These are phyloP conservation scores for Saksenaea vasiformis DNA, from an alignment of 371 early-diverging fungal species.

Conservation along the genomic window DNA sequence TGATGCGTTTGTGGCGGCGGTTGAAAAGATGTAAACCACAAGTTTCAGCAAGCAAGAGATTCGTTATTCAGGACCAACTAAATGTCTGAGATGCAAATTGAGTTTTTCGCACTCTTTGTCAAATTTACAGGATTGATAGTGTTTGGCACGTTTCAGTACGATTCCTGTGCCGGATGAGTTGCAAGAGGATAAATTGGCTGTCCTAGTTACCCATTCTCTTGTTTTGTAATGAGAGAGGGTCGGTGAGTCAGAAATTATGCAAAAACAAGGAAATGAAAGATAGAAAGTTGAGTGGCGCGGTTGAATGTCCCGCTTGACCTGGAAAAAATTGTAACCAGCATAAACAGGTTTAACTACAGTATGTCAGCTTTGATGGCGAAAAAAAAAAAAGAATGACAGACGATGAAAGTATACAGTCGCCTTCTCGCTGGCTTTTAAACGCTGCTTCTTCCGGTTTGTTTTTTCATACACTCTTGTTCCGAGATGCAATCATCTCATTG, in stretches of 20 bases:
- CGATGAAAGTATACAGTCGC: too few relatives aligned
- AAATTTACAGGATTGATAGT: slow-evolving; percentile 3
- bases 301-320: too few relatives aligned
- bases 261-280: not conserved
- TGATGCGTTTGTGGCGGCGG: too few relatives aligned
- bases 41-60: not conserved
- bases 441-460: not conserved
- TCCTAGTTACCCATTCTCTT: not conserved
- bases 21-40: not conserved
- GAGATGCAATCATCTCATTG: not conserved
- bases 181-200: slow-evolving; percentile 1
- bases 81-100: not conserved
- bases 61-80: not conserved
- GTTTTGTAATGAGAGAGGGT: slow-evolving; percentile 1
- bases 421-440: not conserved
- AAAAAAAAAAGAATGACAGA: too few relatives aligned
- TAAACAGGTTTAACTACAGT: too few relatives aligned
- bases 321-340: too few relatives aligned
- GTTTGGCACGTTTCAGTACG: not conserved
- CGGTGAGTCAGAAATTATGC: not conserved
- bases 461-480: not conserved
- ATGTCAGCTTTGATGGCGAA: too few relatives aligned
- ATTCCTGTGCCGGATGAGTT: slow-evolving; percentile 2
- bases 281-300: too few relatives aligned
- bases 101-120: not conserved